Evolutionary conservation across 1,284 basidiomycete genomes (phyloP), one percentile per base, ranked within the genome.

Genomic region (Binderoboletus segoi): DNA sequence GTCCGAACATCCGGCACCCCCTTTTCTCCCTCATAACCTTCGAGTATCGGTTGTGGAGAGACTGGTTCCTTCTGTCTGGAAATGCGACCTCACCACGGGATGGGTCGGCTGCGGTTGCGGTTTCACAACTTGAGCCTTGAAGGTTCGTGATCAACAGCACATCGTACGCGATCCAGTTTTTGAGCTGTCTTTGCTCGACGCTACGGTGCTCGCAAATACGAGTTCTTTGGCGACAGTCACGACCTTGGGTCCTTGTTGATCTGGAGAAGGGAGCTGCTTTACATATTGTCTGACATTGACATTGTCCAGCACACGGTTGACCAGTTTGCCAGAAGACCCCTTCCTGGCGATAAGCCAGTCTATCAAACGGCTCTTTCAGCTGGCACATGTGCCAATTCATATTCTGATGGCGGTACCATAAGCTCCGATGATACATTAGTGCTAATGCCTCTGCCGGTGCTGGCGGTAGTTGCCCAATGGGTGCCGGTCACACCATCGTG

Each of bases 401-500:
- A n/a, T 3, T 24, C 42, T 23, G 23, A 50, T 26, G 46, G 51
- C 13, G 32, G 48, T 16, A 35, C 45, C 7, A 51, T 37, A 4
- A 50, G 49, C 15, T 32, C 48, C 4, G 53, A 42, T 35, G 48
- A 20, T 24, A n/a, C n/a, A 20, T 50, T 15, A 37, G 35, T 16
- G 33, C 21, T 33, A 46, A 50, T 3, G 75, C 70, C 33, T 75
- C 75, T 3, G 70, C 74, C 20, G 76, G 75, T 45, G 71, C 75
- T 26, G 70, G 67, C 49, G 75, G 75, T 41, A 77, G 78, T 4
- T 79, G 75, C 68, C 60, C 75, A 30, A 42, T 74, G 48, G 75
- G 77, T 30, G 79, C 77, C 23, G 79, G 79, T 10, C 76, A 81
- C 59, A 76, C 74, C 48, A 64, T 75, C 4, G 58, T 71, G 24